Evolutionary conservation across 1,139 yeast genomes (phyloP), one percentile per base, ranked within the genome.

Genomic region (Spathaspora jeffriesii): DNA sequence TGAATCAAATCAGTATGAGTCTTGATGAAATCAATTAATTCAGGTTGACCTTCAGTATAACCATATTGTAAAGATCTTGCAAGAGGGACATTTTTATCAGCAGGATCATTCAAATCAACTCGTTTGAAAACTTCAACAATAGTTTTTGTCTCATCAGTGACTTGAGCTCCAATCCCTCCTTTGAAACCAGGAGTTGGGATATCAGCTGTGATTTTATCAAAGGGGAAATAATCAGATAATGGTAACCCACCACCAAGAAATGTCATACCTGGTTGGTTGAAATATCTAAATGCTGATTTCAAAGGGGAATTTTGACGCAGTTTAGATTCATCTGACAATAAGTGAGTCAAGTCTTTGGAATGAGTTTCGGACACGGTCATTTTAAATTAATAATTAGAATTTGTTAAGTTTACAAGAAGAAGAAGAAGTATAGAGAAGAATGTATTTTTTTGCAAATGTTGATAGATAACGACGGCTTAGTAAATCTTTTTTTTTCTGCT

Each of bases 231-330:
- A 56, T 86, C 92, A 17, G 97, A 73, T 60, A 89, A 71, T 17
- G 99, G 99, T 58, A 93, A 79, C 6, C 99, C 99, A 55, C 99
- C 99, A 47, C 97, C 99, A 52, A 93, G 81, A 62, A 91, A 91
- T 48, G 92, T 84, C 63, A 93, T 76, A 45, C 85, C 82, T 40
- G 96, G 96, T 55, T 81, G 78, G 42, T 75, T 73, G 63, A 74
- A 87, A 71, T 86, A 87, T 63, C 82, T 83, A 76, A 91, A 88
- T 18, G 96, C 96, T 42, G 82, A 72, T 71, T 93, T 93, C 67
- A 93, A 78, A 14, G 90, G 86, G 15, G 97, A 90, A 30, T 87
- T 81, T 49, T 78, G 73, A 71, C 99, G 88, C 21, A 85, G 70
- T 54, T 76, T 77, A 42, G 97, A 83, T 70, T 93, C 98, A 7